These are phyloP conservation scores for Cyathus striatus DNA, from an alignment of 768 basidiomycete genomes.

Conservation along the genomic window DNA sequence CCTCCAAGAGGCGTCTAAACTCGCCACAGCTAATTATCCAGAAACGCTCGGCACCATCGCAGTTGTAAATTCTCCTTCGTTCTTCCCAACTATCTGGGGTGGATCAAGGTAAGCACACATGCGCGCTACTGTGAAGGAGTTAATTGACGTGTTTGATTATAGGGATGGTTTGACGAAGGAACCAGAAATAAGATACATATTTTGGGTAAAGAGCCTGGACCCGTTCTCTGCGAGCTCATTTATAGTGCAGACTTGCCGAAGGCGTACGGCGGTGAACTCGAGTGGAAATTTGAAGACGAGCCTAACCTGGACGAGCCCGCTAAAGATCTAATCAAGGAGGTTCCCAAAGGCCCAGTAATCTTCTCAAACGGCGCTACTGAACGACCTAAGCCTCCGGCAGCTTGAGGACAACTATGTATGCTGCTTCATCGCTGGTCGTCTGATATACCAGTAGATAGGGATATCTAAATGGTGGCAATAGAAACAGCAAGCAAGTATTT, in stretches of 20 bases:
- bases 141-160: not conserved
- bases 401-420: too few species aligned
- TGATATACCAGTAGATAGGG: too few species aligned
- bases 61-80: constrained; percentile 75
- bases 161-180: constrained; percentile 79
- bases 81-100: constrained; percentile 84
- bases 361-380: constrained; percentile 41
- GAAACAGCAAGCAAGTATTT: too few species aligned
- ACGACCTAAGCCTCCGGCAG: constrained; percentile 13
- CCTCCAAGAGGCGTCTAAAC: constrained; percentile 67
- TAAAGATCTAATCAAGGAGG: constrained; percentile 34
- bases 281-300: constrained; percentile 65
- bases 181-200: constrained; percentile 77
- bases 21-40: constrained; percentile 79
- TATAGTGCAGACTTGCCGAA: constrained; percentile 49
- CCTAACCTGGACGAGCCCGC: constrained; percentile 59
- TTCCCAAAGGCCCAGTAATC: constrained; percentile 53
- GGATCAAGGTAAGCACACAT: constrained; percentile 58
- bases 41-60: constrained; percentile 67
- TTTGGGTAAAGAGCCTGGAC: constrained; percentile 55
- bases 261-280: constrained; percentile 69
- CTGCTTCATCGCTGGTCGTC: too few species aligned
- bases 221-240: constrained; percentile 44
- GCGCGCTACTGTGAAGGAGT: not conserved
- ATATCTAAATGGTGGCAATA: too few species aligned